phyloP scores from a whole-genome alignment of 2,329 filamentous ascomycete genomes.

The Aspergillus sojae region DNA sequence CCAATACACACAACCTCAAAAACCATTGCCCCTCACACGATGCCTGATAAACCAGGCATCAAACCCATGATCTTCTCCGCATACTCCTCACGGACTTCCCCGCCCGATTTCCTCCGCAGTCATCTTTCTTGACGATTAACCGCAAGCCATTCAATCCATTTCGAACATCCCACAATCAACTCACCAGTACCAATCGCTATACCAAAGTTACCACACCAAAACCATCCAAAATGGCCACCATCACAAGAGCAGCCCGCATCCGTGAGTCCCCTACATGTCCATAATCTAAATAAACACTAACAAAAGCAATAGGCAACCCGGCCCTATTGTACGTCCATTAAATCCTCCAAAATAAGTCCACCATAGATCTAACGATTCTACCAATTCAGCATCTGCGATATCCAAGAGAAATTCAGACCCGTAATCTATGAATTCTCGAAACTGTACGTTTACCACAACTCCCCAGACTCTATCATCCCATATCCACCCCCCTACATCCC shows the following conservation, averaged over 20 bases:
- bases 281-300: constrained; percentile 13
- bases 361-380: neutral
- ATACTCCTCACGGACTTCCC: constrained; percentile 17
- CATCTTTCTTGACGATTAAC: neutral
- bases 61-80: constrained; percentile 10
- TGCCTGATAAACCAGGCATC: constrained; percentile 17
- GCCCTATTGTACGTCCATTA: constrained; percentile 47
- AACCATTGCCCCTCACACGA: neutral
- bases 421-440: constrained; percentile 85
- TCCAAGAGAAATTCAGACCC: constrained; percentile 88
- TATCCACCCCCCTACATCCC: neutral
- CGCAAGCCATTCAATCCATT: neutral
- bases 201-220: neutral
- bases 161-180: neutral
- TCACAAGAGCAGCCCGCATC: constrained; percentile 28
- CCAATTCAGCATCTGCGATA: constrained; percentile 75
- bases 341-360: neutral
- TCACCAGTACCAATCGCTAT: neutral
- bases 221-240: constrained; percentile 19
- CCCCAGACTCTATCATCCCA: neutral
- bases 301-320: constrained; percentile 42
- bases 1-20: neutral
- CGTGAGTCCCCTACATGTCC: constrained; percentile 22
- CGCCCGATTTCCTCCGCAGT: constrained; percentile 11
- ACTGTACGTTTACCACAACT: constrained; percentile 57